Evolutionary conservation across 306 rosid genomes (phyloP), one percentile per base, ranked within the genome.

Genomic region (Ziziphus jujuba): DNA sequence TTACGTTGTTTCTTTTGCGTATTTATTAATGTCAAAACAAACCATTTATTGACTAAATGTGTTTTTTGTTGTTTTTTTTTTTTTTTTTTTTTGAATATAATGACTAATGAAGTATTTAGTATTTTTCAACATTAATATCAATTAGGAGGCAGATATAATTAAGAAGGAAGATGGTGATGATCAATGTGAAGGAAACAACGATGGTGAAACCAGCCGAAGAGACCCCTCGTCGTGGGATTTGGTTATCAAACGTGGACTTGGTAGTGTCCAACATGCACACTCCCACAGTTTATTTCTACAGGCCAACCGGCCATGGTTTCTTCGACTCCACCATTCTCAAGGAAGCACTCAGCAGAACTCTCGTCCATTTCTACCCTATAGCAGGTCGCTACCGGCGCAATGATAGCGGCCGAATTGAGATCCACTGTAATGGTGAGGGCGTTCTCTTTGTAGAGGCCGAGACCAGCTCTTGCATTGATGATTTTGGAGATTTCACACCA

Each of bases 401-500:
- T 6, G 88, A 81, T 3, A 87, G 80, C 49, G 98, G 96, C 13
- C 85, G 95, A 25, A 80, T 84, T 5, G 95, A 92, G 75, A 85
- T 92, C 45, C 76, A 87, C 20, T 92, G 98, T 65, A 79, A 78
- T 60, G 95, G 76, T 0, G 82, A 87, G 49, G 98, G 98, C 0
- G 96, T 84, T 38, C 84, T 87, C 14, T 84, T 92, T 54, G 91
- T 87, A 3, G 92, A 82, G 80, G 98, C 96, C 0, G 87, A 82
- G 11, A 81, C 91, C 0, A 52, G 57, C 20, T 67, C 74, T 2
- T 66, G 70, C 13, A n/a, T 89, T 10, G 85, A 82, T 0, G 96
- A 92, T 75, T 92, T 87, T 8, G 98, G 96, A 0, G 95, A 92
- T 36, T 92, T 87, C n/a, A 86, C 95, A 0, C 96, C 0, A 89